These are phyloP conservation scores for Metschnikowia aberdeeniae DNA, from an alignment of 805 yeast species.

Conservation along the genomic window DNA sequence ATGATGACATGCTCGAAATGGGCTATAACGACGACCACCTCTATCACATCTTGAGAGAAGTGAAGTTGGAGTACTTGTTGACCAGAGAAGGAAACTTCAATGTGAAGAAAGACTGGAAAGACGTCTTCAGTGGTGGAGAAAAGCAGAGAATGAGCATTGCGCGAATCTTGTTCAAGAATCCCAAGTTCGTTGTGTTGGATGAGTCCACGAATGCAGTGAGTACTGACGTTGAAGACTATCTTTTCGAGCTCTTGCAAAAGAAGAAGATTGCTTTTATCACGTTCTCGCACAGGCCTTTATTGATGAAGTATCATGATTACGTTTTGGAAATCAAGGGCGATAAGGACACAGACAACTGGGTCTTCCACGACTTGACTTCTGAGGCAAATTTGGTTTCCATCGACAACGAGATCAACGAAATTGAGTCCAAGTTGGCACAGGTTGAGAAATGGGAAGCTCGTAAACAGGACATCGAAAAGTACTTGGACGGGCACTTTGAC, in stretches of 20 bases:
- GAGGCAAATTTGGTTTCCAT: conserved; percentile 63
- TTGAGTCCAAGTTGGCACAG: conserved; percentile 56
- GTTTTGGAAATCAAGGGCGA: conserved; percentile 61
- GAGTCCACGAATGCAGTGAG: conserved; percentile 94
- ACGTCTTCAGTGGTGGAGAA: conserved; percentile 94
- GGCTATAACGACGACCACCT: conserved; percentile 71
- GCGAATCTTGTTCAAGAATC: conserved; percentile 72
- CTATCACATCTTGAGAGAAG: conserved; percentile 64
- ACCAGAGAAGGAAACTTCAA: conserved; percentile 59
- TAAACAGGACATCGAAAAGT: conserved; percentile 51
- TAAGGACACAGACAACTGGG: conserved; percentile 36
- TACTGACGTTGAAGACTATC: conserved; percentile 81
- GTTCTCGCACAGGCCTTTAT: conserved; percentile 75
- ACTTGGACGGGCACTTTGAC: conserved; percentile 41
- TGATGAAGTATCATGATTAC: conserved; percentile 80
- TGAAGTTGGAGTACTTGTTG: conserved; percentile 74
- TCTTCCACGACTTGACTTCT: conserved; percentile 59
- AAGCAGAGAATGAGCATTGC: conserved; percentile 89
- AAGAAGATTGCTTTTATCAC: conserved; percentile 76
- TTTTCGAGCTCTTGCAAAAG: conserved; percentile 69
- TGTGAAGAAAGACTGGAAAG: conserved; percentile 72
- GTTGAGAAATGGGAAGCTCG: conserved; percentile 59
- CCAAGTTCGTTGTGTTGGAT: conserved; percentile 78
- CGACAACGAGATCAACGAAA: conserved; percentile 69
- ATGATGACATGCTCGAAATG: conserved; percentile 68